Evolutionary conservation across 2,329 filamentous ascomycete genomes (phyloP), one percentile per base, ranked within the genome.

Genomic region (Plenodomus biglobosus): DNA sequence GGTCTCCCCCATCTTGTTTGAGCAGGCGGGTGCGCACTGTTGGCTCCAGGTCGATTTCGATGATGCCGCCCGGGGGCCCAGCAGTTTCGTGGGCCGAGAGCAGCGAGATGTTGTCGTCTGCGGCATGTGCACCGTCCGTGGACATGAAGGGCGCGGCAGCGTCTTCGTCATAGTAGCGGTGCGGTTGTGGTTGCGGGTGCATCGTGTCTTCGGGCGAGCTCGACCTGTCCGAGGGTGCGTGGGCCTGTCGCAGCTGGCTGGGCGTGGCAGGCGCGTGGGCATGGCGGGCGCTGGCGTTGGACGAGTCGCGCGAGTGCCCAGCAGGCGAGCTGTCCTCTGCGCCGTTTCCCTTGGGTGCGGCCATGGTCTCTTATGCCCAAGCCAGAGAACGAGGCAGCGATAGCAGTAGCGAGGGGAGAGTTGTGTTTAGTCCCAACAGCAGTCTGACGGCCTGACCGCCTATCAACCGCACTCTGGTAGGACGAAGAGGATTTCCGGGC

Each of bases 201-300:
- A 69, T 71, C 13, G 54, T 61, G 20, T 74, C 70, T 42, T 76
- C 73, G 21, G 75, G 75, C 32, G 74, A 75, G 18, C 63, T 62
- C n/a, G 75, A 72, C 38, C 59, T 57, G 41, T 70, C 66, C 21
- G 68, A 72, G 44, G 75, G 75, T 42, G 71, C 71, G 53, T 76
- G 66, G 11, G 72, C 66, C 41, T 75, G 65, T n/a, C 76, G 62
- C 40, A 78, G 65, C 51, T 69, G 65, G 63, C 69, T 73, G 30
- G 72, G 71, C 2, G 61, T 70, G 7, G 55, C 41, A 8, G 72
- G 71, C 1, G 65, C 63, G 55, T 74, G 69, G n/a, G 64, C 58
- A 42, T 64, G 62, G 37, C 59, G 51, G 38, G 59, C 55, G 56
- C 64, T 69, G 40, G 58, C 56, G 11, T 37, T 61, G n/a, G 69